Percentiles rank a stretch among this genome's conserved stretches.
Conservation (phyloP, 305 asterid genomes). For the Andrographis paniculata region DNA sequence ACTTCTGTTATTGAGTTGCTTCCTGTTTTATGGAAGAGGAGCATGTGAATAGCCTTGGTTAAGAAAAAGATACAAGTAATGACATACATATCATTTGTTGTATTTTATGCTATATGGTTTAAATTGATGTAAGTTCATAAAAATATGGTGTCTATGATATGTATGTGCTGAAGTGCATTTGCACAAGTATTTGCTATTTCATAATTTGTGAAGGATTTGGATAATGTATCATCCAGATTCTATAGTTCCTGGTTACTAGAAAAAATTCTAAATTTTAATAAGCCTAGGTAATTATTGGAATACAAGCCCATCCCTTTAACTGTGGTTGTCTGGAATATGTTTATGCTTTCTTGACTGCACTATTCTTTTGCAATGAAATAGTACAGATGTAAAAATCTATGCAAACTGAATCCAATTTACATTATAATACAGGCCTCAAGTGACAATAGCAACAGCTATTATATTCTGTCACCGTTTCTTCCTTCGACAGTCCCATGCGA, state of each 20-base stretch:
- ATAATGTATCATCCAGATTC: background rate
- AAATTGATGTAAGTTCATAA: background rate
- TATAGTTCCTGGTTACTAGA: no score
- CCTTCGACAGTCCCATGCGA: slow-evolving; percentile 83
- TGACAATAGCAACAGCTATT: slow-evolving; percentile 93
- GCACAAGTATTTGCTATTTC: background rate
- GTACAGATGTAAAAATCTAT: background rate
- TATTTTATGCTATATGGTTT: background rate
- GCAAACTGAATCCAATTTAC: background rate
- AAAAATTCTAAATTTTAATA: no score
- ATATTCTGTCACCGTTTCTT: slow-evolving; percentile 97
- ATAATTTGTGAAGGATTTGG: slow-evolving; percentile 3
- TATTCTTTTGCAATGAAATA: background rate
- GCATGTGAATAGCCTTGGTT: background rate
- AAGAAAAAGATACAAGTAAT: background rate
- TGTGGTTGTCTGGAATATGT: no score
- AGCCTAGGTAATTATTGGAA: no score
- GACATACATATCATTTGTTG: background rate
- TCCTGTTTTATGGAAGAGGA: background rate
- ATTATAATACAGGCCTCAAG: slow-evolving; percentile 87
- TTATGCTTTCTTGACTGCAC: background rate
- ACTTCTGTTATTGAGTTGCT: background rate
- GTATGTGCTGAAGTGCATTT: background rate
- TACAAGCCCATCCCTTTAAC: no score
- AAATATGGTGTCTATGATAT: background rate